phyloP scores from a whole-genome alignment of 768 basidiomycete genomes.

The Chalciporus pseudorubinellus region DNA sequence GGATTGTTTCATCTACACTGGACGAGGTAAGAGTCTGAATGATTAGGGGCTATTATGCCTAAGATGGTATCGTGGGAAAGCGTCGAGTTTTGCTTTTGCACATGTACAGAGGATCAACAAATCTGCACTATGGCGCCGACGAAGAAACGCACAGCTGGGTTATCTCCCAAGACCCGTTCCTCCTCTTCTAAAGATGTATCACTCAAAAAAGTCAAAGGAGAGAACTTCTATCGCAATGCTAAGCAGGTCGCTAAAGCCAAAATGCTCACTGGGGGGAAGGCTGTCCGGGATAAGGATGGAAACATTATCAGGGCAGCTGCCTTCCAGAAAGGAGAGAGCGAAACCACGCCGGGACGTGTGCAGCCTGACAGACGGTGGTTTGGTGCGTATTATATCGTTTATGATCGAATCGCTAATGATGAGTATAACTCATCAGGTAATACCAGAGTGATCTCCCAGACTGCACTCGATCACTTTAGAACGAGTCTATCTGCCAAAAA shows the following conservation, averaged over 20 bases:
- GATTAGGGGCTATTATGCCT: neutral
- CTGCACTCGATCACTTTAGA: slow-evolving; percentile 93
- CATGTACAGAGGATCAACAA: neutral
- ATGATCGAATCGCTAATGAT: slow-evolving; percentile 8
- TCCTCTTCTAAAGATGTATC: slow-evolving; percentile 51
- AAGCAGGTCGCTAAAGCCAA: slow-evolving; percentile 82
- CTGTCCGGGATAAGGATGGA: slow-evolving; percentile 86
- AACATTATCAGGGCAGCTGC: slow-evolving; percentile 92
- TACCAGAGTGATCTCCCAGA: slow-evolving; percentile 97
- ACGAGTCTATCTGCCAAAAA: slow-evolving; percentile 82
- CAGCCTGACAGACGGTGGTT: slow-evolving; percentile 98
- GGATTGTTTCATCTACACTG: too few relatives aligned
- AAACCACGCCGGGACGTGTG: slow-evolving; percentile 85
- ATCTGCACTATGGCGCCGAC: slow-evolving; percentile 26
- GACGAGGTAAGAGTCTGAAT: too few relatives aligned
- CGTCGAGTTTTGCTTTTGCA: neutral
- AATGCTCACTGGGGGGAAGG: slow-evolving; percentile 91
- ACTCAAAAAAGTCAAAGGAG: slow-evolving; percentile 78
- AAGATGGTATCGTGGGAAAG: slow-evolving; percentile 14
- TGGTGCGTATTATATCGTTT: slow-evolving; percentile 51
- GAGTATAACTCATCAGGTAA: slow-evolving; percentile 58
- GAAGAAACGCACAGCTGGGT: slow-evolving; percentile 28
- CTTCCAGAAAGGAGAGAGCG: slow-evolving; percentile 93
- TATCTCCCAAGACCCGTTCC: slow-evolving; percentile 36
- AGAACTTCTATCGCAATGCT: slow-evolving; percentile 98